Evolutionary conservation across 441 rosid species (phyloP).

Genomic region (Populus tomentosa): DNA sequence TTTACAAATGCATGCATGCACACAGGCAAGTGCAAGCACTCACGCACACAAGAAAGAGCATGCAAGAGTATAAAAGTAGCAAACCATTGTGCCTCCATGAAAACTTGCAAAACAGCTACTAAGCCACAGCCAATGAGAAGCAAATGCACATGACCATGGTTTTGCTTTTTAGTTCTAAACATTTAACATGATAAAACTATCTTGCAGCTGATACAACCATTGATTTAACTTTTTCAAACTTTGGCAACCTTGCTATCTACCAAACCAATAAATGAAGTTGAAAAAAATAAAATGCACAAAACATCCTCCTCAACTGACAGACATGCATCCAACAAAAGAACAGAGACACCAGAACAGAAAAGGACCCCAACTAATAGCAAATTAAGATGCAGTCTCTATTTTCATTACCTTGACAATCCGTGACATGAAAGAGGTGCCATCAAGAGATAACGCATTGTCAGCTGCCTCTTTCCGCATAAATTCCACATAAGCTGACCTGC

Average conservation of each 20-base stretch:
- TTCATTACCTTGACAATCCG: slow-evolving; percentile 80
- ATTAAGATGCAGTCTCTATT: background rate
- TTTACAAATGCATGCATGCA: background rate
- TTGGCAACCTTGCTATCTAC: background rate
- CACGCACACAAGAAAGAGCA: background rate
- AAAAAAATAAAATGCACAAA: background rate
- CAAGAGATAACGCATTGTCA: slow-evolving; percentile 74
- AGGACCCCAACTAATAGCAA: background rate
- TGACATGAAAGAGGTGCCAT: slow-evolving; percentile 91
- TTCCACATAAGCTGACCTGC: slow-evolving; percentile 83
- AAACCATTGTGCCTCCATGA: background rate
- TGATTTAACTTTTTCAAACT: background rate
- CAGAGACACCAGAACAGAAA: background rate
- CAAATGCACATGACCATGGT: background rate
- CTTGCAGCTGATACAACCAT: background rate
- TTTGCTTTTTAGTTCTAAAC: background rate
- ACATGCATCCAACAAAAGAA: background rate
- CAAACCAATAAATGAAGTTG: background rate
- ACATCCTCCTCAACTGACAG: background rate
- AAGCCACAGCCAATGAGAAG: background rate
- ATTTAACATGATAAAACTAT: background rate
- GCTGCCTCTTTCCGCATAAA: slow-evolving; percentile 83
- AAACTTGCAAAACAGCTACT: background rate
- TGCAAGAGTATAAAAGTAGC: background rate
- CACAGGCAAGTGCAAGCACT: background rate